Evolutionary conservation across 805 yeast genomes (phyloP).

Genomic region (Metschnikowia gelsemii): DNA sequence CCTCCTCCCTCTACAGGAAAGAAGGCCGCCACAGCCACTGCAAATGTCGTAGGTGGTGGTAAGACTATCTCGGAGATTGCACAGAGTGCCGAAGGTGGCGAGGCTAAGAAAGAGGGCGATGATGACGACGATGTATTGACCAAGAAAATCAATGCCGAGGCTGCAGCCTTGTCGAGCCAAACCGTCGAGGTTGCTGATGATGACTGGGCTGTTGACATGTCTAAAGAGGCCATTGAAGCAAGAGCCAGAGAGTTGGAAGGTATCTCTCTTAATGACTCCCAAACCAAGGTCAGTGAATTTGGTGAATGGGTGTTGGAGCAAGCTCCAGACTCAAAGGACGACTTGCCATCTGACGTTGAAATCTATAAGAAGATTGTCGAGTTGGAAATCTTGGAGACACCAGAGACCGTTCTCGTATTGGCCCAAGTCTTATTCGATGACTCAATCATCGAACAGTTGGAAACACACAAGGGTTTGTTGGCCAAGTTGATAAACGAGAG

Average conservation of each 20-base stretch:
- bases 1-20: slow-evolving; percentile 74
- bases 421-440: slow-evolving; percentile 88
- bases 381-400: slow-evolving; percentile 65
- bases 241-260: slow-evolving; percentile 88
- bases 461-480: slow-evolving; percentile 78
- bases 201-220: slow-evolving; percentile 97
- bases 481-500: slow-evolving; percentile 65
- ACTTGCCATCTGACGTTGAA: slow-evolving; percentile 81
- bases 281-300: slow-evolving; percentile 63
- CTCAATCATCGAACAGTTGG: slow-evolving; percentile 68
- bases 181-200: slow-evolving; percentile 76
- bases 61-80: slow-evolving; percentile 77
- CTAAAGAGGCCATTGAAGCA: slow-evolving; percentile 91
- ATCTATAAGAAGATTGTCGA: slow-evolving; percentile 87
- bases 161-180: slow-evolving; percentile 54
- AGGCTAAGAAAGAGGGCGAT: slow-evolving; percentile 43
- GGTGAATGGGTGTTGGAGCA: slow-evolving; percentile 81
- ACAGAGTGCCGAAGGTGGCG: slow-evolving; percentile 41
- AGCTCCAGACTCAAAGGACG: slow-evolving; percentile 52
- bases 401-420: slow-evolving; percentile 83
- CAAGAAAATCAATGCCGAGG: slow-evolving; percentile 79
- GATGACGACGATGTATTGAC: slow-evolving; percentile 75
- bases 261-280: slow-evolving; percentile 45
- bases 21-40: slow-evolving; percentile 85
- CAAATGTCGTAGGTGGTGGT: slow-evolving; percentile 87